Evolutionary conservation across 2,329 filamentous ascomycete genomes (phyloP).

Genomic region (Arthrinium puccinioides): DNA sequence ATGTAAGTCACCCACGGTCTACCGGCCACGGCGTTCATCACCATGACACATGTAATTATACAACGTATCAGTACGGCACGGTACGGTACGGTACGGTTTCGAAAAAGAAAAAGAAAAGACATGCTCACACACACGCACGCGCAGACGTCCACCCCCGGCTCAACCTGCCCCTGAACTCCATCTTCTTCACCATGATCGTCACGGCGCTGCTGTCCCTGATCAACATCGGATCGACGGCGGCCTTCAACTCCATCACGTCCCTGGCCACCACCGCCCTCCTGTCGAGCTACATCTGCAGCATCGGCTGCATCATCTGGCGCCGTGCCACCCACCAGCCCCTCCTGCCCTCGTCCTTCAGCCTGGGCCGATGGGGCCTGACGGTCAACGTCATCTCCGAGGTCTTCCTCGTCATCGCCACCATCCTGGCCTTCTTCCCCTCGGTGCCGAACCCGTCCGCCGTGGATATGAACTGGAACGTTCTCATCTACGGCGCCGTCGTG

Average conservation of each 20-base stretch:
- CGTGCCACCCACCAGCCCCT: slow-evolving; percentile 25
- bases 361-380: slow-evolving; percentile 36
- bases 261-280: slow-evolving; percentile 23
- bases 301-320: slow-evolving; percentile 24
- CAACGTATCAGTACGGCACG: too few species aligned
- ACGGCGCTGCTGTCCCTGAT: slow-evolving; percentile 25
- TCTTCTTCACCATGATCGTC: slow-evolving; percentile 19
- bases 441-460: background rate
- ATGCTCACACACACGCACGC: too few species aligned
- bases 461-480: slow-evolving; percentile 3
- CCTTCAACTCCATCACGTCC: slow-evolving; percentile 27
- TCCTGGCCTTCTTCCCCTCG: slow-evolving; percentile 49
- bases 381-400: slow-evolving; percentile 41
- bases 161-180: slow-evolving; percentile 24
- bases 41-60: too few species aligned
- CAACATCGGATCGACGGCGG: slow-evolving; percentile 23
- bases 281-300: slow-evolving; percentile 24
- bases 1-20: background rate
- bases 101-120: too few species aligned
- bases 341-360: slow-evolving; percentile 28
- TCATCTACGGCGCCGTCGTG: background rate
- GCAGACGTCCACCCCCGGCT: slow-evolving; percentile 12
- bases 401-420: slow-evolving; percentile 43
- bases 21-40: too few species aligned
- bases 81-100: too few species aligned